Evolutionary conservation across 2,329 filamentous ascomycete species (phyloP), one percentile per base, ranked within the genome.

Genomic region (Colletotrichum sp.): DNA sequence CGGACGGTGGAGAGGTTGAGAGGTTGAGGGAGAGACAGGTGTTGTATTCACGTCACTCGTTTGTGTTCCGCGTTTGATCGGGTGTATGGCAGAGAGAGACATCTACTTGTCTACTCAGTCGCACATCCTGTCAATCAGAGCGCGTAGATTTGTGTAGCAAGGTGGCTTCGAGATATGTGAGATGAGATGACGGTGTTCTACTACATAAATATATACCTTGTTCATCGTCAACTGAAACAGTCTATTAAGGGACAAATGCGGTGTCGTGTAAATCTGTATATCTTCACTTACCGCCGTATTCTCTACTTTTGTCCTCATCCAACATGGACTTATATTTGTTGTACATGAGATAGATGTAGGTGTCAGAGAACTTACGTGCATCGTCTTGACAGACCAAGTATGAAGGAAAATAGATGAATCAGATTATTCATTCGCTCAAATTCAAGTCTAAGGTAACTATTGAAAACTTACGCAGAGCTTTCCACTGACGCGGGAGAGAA

Each of bases 351-450:
- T 36, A 49, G n/a, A 49, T 49, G 18, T 49, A 49, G 16, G 39
- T 10, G 8, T n/a, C 16, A n/a, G 18, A 18, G 9, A n/a, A 6
- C 1, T 10, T 44, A 12, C 9, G 3, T 9, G 39, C 1, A 39
- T 39, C 15, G 7, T 39, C 0, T 1, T 16, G 15, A 39, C 15
- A 0, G 0, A 36, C 5, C 6, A 4, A n/a, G 1, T 44, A 44
- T 10, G 39, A 9, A 18, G 18, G 0, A 36, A 7, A 36, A 36
- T 36, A 16, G 0, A 36, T 36, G 0, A 16, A 36, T 36, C 34
- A 36, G 34, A 36, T 36, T 16, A 36, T 36, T 36, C 34, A 36
- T 36, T 2, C 34, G 34, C 0, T 36, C 1, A 7, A 36, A 36
- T 36, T 36, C 34, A 36, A 36, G 15, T 36, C 26, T 26, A 26